Base-by-base conservation (phyloP, 2,329 filamentous ascomycete genomes). In the Beauveria varroae region DNA sequence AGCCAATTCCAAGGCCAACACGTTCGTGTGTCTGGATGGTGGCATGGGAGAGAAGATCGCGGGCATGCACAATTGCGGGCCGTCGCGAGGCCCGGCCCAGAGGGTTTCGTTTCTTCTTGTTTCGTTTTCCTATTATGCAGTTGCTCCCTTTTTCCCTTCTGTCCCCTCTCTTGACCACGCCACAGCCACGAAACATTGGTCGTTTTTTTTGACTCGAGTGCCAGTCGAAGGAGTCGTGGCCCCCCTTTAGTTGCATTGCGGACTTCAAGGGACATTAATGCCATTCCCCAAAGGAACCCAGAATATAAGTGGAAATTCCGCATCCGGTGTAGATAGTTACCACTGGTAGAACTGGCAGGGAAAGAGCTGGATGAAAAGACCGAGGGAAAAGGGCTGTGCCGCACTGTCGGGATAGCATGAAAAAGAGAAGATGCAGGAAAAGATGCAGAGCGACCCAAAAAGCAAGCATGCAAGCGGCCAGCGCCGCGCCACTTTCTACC, bases 401-500 rank as follows among this genome's bases (percentile, higher is more conserved):
- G 43, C 54, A 57, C 47, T 57, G 34, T 41, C 46, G 56, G 56
- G 46, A 58, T 20, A 28, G 18, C 18, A 58, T 16, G 22, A 58
- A 51, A 30, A 43, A 50, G 56, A 46, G 43, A 41, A 34, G 10
- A 34, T 34, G 30, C 3, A 34, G 30, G 10, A 5, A 34, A 34
- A 10, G 30, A 34, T 28, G 44, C 56, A 58, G 43, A 28, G 54
- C 54, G 54, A 57, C 53, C 26, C n/a, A 40, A 57, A 57, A 57
- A 57, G 43, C 26, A 57, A 57, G 54, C 12, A 57, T 26, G 43
- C 28, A 57, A 7, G 14, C 7, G 43, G 43, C 30, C 30, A 34
- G 30, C 26, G 54, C 4, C 3, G 2, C 14, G 43, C 37, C 52
- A 44, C 52, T 55, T 55, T n/a, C 37, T 40, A 41, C 20, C 56